Conservation (phyloP, 768 basidiomycete genomes). For the Leucosporidium creatinivorum region DNA sequence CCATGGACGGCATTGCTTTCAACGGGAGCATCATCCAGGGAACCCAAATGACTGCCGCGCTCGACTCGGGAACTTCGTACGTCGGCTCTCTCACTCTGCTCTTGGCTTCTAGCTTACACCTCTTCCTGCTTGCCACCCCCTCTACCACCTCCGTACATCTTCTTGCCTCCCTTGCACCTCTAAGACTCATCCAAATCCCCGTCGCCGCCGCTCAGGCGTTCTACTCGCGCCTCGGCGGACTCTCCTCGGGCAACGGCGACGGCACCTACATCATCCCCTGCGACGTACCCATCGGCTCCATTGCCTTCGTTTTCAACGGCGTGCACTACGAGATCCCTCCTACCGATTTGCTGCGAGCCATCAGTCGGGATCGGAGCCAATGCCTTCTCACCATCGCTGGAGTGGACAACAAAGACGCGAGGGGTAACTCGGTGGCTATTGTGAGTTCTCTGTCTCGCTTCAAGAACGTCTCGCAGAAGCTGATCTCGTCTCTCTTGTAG, state of each 20-base stretch:
- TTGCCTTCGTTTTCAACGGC: constrained; percentile 23
- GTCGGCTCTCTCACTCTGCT: not conserved
- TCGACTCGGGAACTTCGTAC: constrained; percentile 36
- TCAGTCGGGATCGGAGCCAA: constrained; percentile 2
- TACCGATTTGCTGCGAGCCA: constrained; percentile 26
- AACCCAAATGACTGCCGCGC: constrained; percentile 29
- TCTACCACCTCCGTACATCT: constrained; percentile 10
- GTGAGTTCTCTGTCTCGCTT: too few species aligned
- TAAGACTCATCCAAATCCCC: not conserved
- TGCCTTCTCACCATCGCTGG: constrained; percentile 25
- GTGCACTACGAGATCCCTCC: constrained; percentile 25
- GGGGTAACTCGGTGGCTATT: constrained; percentile 4
- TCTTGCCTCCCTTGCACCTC: too few species aligned
- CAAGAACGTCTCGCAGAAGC: too few species aligned
- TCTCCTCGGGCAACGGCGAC: not conserved
- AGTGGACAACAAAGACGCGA: constrained; percentile 23
- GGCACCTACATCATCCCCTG: constrained; percentile 27
- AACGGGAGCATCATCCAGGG: constrained; percentile 15
- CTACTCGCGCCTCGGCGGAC: constrained; percentile 15
- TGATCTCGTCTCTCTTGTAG: too few species aligned
- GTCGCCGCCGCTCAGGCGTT: constrained; percentile 9
- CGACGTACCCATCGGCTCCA: constrained; percentile 8
- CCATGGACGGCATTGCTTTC: constrained; percentile 19
- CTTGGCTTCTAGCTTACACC: too few species aligned
- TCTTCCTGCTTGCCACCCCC: too few species aligned